Conservation (phyloP, 805 yeast genomes). For the Kluyveromyces dobzhanskii region DNA sequence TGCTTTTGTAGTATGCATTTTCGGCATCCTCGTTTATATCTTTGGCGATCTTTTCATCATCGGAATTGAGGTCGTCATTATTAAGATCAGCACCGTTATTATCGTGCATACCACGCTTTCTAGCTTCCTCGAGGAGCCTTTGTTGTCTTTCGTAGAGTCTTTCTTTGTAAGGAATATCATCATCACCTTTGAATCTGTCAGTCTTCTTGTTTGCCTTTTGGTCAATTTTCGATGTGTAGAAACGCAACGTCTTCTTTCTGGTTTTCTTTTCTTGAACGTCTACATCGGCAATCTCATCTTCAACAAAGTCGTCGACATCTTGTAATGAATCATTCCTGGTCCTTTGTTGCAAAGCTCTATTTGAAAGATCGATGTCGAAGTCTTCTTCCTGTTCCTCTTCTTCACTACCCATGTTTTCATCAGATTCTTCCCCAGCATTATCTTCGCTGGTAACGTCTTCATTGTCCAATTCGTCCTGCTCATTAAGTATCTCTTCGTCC, state of each 20-base stretch:
- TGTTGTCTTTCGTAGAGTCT: conserved; percentile 86
- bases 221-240: conserved; percentile 95
- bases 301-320: conserved; percentile 50
- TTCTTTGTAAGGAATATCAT: conserved; percentile 86
- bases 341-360: conserved; percentile 9
- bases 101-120: conserved; percentile 64
- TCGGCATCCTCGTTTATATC: conserved; percentile 39
- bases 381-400: conserved; percentile 29
- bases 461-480: conserved; percentile 6
- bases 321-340: background rate
- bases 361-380: conserved; percentile 42
- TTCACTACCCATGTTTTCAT: conserved; percentile 9
- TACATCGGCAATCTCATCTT: conserved; percentile 64
- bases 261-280: conserved; percentile 81
- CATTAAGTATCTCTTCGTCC: conserved; percentile 17
- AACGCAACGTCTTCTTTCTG: conserved; percentile 75
- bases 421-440: conserved; percentile 17
- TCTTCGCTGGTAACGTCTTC: conserved; percentile 14
- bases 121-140: conserved; percentile 78
- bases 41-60: conserved; percentile 37
- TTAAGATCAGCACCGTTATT: conserved; percentile 51
- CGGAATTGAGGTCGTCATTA: conserved; percentile 39
- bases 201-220: conserved; percentile 61
- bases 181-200: conserved; percentile 67
- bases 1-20: conserved; percentile 48